Evolutionary conservation across 83 land plant species (phyloP), one percentile per base, ranked within the genome.

Genomic region (Diphasiastrum complanatum): DNA sequence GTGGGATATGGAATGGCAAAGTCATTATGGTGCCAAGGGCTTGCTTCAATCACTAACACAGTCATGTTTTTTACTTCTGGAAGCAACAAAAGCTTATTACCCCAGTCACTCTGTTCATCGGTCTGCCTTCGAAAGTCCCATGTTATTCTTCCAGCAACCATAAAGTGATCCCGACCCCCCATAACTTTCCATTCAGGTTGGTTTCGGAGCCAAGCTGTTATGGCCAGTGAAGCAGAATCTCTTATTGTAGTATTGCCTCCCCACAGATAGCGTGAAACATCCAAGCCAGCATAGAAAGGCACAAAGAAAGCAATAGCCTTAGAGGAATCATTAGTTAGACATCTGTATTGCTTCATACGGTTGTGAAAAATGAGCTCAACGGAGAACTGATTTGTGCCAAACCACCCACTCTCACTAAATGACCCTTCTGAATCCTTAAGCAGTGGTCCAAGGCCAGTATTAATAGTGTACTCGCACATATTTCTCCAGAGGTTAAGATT

Each of bases 211-310:
- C 89, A 91, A 34, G 66, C 64, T 8, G 77, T 75, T 66, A 91
- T 34, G 30, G 53, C 75, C 38, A 78, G 40, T 1, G 93, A 70
- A 11, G 74, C 76, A 14, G 79, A 64, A 65, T 87, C 95, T 45
- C 87, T 51, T 11, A 52, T 47, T 2, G 89, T 74, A 32, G 73
- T 67, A 64, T 87, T 84, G 26, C 62, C 69, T 10, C 82, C 88
- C 86, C 89, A 91, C 5, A 86, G 77, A 50, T 79, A 75, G 53
- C 93, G 41, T 0, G 85, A 73, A 37, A 84, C 74, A 48, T 91
- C 89, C 20, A 91, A 75, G 0, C 95, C 97, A 0, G 83, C 95
- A 71, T 91, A 91, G 50, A 78, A 91, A 0, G 97, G 97, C 24
- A 91, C 89, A 69, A 74, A 91, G 12, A 87, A 33, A 2, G 87